Evolutionary conservation across 768 basidiomycete genomes (phyloP), one percentile per base, ranked within the genome.

Genomic region (Pulveroboletus sp.): DNA sequence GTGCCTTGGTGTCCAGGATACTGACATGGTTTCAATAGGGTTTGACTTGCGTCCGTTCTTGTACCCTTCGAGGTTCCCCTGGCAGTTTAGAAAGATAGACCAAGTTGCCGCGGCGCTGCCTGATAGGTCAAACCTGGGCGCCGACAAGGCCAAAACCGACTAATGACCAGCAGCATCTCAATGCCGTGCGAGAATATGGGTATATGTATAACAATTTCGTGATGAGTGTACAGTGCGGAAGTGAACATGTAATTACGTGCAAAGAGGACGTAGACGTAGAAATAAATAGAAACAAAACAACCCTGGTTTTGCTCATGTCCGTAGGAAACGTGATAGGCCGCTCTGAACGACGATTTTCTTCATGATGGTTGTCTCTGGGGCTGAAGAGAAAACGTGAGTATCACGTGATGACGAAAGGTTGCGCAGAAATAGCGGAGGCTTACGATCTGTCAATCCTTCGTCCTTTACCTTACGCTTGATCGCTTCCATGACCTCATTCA

Each of bases 31-130:
- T 34, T 20, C 23, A 24, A 24, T 54, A 94, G 94, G 90, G 63
- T 98, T 94, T 63, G 97, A 99, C 64, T 68, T 98, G 27, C 84
- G 97, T 32, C 97, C 94, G 1, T 99, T 99, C 81, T 72, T 99
- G 41, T 98, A 98, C 69, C 91, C 93, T 3, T 85, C 92, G 12
- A 78, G 89, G 46, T 98, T 98, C 75, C 90, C 89, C 0, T 97
- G 91, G 85, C 97, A 99, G 65, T 99, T 97, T 72, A 85, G 75
- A 69, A 94, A 92, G 72, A 97, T 99, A 51, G 95, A 99, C 61
- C 82, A 84, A 50, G 76, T 91, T 5, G 92, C 90, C 6, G 85
- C 82, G 5, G 72, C 64, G 9, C 69, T 94, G 32, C 92, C 91
- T 1, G 87, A 92, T 61, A 77, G 80, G 54, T 85, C 87, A 5